A percentile compares a stretch with the other conserved stretches of the same genome.
Evolutionary conservation across 2,329 filamentous ascomycete species (phyloP).

Genomic region (Fusarium bulbicola): DNA sequence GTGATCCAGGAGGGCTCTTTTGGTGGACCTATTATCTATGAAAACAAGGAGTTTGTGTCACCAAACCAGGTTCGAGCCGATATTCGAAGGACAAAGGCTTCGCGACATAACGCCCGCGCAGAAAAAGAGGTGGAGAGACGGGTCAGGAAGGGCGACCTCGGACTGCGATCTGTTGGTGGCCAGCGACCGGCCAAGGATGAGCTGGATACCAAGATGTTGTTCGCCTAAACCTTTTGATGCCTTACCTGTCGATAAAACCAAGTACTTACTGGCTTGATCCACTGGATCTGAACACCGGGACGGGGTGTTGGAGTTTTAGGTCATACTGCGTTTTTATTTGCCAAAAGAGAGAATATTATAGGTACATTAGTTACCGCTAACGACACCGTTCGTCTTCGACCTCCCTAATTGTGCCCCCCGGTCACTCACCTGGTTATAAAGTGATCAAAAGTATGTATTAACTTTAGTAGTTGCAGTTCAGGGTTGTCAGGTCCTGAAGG

Average conservation of each 20-base stretch:
- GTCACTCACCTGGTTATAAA: neutral
- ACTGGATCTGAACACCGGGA: constrained; percentile 37
- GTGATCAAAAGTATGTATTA: neutral
- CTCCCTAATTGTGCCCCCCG: neutral
- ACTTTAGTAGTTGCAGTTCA: neutral
- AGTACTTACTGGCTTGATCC: constrained; percentile 37
- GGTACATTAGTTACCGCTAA: neutral
- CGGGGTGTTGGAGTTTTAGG: constrained; percentile 41
- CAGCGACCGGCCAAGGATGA: constrained; percentile 70
- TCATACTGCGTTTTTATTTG: constrained; percentile 38
- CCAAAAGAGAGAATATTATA: constrained; percentile 24
- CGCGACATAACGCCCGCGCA: constrained; percentile 78
- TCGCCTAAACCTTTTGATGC: constrained; percentile 63
- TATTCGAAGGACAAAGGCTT: constrained; percentile 77
- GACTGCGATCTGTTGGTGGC: constrained; percentile 74
- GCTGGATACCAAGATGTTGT: constrained; percentile 80
- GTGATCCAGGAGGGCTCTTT: constrained; percentile 96
- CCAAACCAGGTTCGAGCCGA: constrained; percentile 94
- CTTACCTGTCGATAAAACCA: constrained; percentile 36
- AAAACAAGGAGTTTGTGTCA: constrained; percentile 97
- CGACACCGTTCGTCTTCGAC: constrained; percentile 5
- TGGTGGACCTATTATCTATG: constrained; percentile 95
- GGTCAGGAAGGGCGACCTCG: constrained; percentile 79
- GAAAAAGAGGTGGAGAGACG: constrained; percentile 78
- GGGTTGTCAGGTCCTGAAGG: neutral